These are phyloP conservation scores for Botrytis fragariae DNA, from an alignment of 2,329 filamentous ascomycete species.

Conservation along the genomic window DNA sequence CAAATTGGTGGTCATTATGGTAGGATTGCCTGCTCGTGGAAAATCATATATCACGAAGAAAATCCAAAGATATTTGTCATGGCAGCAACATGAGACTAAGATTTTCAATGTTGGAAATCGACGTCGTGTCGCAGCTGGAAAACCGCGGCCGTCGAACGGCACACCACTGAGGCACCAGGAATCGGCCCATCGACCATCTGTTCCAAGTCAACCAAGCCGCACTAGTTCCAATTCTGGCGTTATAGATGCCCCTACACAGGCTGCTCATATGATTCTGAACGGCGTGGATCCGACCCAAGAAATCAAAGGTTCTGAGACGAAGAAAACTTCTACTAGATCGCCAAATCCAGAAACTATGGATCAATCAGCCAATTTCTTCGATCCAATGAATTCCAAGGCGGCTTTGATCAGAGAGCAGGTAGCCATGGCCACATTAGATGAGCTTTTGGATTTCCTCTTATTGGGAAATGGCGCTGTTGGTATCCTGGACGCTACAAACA, in stretches of 20 bases:
- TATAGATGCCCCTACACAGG: slow-evolving; percentile 45
- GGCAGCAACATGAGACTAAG: slow-evolving; percentile 91
- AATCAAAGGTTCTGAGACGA: slow-evolving; percentile 23
- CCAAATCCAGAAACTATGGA: slow-evolving; percentile 54
- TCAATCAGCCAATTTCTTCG: slow-evolving; percentile 91
- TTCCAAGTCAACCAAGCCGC: slow-evolving; percentile 13
- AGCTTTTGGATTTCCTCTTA: slow-evolving; percentile 86
- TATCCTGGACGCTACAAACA: slow-evolving; percentile 96
- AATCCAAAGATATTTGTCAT: slow-evolving; percentile 89
- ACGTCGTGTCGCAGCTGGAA: slow-evolving; percentile 73
- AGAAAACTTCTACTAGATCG: slow-evolving; percentile 38
- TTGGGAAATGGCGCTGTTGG: slow-evolving; percentile 81
- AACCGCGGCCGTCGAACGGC: slow-evolving; percentile 29
- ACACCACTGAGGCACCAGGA: slow-evolving; percentile 25
- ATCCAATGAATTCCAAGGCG: slow-evolving; percentile 81
- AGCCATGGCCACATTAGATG: slow-evolving; percentile 87
- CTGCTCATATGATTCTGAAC: slow-evolving; percentile 58
- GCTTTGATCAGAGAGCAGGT: slow-evolving; percentile 85
- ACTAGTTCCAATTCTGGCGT: slow-evolving; percentile 26
- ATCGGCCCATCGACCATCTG: not conserved
- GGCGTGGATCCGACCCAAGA: slow-evolving; percentile 40
- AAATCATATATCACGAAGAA: slow-evolving; percentile 99
- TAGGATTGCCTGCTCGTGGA: slow-evolving; percentile 88
- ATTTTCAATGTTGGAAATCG: slow-evolving; percentile 98
- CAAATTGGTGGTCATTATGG: slow-evolving; percentile 98